Conservation (phyloP, 495 filamentous ascomycete genomes). For the Penicillium pulvis region DNA sequence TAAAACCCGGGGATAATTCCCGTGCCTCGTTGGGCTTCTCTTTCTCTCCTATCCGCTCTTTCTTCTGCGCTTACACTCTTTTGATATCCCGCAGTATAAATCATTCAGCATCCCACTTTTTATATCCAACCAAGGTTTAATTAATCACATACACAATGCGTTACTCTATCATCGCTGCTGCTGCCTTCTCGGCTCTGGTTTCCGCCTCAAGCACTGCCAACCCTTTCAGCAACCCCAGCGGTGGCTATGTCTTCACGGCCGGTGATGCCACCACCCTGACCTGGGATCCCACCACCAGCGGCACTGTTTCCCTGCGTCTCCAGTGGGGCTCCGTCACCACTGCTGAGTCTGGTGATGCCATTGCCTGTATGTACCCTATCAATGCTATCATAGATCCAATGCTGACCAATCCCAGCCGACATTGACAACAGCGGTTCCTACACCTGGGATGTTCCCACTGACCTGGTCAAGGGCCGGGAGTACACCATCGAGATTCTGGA, state of each 20-base stretch:
- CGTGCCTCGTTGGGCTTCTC: conserved; percentile 4
- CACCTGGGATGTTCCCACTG: conserved; percentile 53
- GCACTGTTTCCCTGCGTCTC: conserved; percentile 57
- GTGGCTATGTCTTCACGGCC: conserved; percentile 48
- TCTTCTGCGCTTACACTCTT: conserved; percentile 15
- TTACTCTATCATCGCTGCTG: conserved; percentile 38
- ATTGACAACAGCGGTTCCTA: conserved; percentile 60
- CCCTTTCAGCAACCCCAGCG: conserved; percentile 54
- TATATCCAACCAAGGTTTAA: conserved; percentile 3
- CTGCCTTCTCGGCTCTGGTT: conserved; percentile 42
- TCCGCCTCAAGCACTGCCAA: conserved; percentile 44
- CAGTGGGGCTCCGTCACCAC: conserved; percentile 51
- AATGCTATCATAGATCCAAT: neutral
- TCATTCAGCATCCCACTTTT: neutral
- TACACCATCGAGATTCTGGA: conserved; percentile 63
- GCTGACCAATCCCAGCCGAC: conserved; percentile 39
- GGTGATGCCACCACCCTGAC: conserved; percentile 53
- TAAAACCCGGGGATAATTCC: conserved; percentile 7
- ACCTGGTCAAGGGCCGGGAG: conserved; percentile 46
- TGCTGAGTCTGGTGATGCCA: conserved; percentile 43
- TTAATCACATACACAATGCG: conserved; percentile 43
- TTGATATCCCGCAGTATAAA: conserved; percentile 3
- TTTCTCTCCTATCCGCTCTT: conserved; percentile 8
- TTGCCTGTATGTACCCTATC: conserved; percentile 52
- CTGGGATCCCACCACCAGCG: conserved; percentile 56